A percentile compares a stretch with the other conserved stretches of the same genome.
Conservation (phyloP, 2,329 filamentous ascomycete species). For the Fusarium subtropicale region DNA sequence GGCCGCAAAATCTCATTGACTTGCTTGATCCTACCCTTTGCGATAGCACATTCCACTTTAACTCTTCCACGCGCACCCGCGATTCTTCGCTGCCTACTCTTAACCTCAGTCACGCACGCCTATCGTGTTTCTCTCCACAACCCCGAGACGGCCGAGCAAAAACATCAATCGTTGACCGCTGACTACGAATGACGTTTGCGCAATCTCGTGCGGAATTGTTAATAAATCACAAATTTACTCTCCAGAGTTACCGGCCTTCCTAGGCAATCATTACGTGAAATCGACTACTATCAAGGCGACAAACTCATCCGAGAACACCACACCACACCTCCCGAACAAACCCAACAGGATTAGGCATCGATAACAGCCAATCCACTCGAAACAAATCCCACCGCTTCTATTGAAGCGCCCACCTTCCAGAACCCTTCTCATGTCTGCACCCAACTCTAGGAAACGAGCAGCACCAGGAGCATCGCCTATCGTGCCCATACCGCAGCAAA, state of each 20-base stretch:
- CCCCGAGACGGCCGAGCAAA: constrained; percentile 14
- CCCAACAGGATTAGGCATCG: constrained; percentile 38
- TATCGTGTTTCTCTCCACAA: constrained; percentile 3
- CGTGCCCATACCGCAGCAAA: constrained; percentile 63
- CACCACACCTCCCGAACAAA: constrained; percentile 20
- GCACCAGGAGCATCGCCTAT: constrained; percentile 78
- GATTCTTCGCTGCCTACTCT: neutral
- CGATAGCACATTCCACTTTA: constrained; percentile 20
- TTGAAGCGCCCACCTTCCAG: constrained; percentile 22
- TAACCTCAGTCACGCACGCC: constrained; percentile 1
- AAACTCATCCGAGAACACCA: constrained; percentile 24
- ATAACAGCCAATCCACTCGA: constrained; percentile 24
- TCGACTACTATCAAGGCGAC: constrained; percentile 15
- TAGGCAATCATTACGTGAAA: constrained; percentile 8
- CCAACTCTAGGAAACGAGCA: constrained; percentile 75
- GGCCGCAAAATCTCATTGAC: constrained; percentile 7
- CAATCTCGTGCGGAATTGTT: constrained; percentile 14
- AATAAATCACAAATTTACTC: constrained; percentile 17
- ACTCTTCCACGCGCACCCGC: constrained; percentile 6
- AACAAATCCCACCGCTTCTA: constrained; percentile 22
- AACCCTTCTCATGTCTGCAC: constrained; percentile 57
- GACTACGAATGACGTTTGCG: constrained; percentile 25
- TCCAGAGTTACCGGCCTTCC: neutral
- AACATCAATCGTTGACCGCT: constrained; percentile 18
- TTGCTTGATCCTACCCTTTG: constrained; percentile 6